Evolutionary conservation across 2,329 filamentous ascomycete genomes (phyloP).

Genomic region (Colletotrichum gigasporum): DNA sequence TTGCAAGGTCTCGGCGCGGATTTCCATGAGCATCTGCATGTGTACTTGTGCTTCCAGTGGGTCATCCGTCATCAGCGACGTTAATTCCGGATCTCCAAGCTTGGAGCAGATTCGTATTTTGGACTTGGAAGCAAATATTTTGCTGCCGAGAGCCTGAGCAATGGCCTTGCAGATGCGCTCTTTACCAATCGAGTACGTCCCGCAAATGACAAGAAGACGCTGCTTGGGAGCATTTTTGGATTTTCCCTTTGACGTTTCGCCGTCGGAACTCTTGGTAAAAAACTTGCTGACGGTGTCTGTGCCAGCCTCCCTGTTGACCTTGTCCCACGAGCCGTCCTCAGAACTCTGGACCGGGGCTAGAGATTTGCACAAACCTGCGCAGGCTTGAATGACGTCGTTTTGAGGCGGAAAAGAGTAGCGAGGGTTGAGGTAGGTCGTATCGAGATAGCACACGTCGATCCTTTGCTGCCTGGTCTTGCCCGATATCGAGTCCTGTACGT

Average conservation of each 20-base stretch:
- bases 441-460: slow-evolving; percentile 95
- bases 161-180: slow-evolving; percentile 95
- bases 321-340: slow-evolving; percentile 58
- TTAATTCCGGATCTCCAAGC: slow-evolving; percentile 85
- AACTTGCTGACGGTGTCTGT: slow-evolving; percentile 62
- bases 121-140: slow-evolving; percentile 85
- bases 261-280: slow-evolving; percentile 51
- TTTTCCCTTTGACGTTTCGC: slow-evolving; percentile 40
- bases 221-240: slow-evolving; percentile 46
- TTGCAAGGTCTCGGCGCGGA: slow-evolving; percentile 87
- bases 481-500: slow-evolving; percentile 74
- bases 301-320: slow-evolving; percentile 50
- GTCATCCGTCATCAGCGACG: slow-evolving; percentile 79
- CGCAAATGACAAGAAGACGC: slow-evolving; percentile 88
- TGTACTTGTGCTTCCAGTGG: slow-evolving; percentile 92
- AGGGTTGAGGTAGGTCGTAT: slow-evolving; percentile 96
- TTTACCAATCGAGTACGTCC: slow-evolving; percentile 98
- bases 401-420: slow-evolving; percentile 95
- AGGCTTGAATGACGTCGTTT: slow-evolving; percentile 85
- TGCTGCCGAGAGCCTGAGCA: slow-evolving; percentile 83
- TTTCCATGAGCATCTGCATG: slow-evolving; percentile 96
- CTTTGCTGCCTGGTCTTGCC: slow-evolving; percentile 82
- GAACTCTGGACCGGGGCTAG: slow-evolving; percentile 71
- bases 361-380: slow-evolving; percentile 86
- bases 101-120: slow-evolving; percentile 89